phyloP scores from a whole-genome alignment of 164 flowering plant genomes.

The Macadamia integrifolia region DNA sequence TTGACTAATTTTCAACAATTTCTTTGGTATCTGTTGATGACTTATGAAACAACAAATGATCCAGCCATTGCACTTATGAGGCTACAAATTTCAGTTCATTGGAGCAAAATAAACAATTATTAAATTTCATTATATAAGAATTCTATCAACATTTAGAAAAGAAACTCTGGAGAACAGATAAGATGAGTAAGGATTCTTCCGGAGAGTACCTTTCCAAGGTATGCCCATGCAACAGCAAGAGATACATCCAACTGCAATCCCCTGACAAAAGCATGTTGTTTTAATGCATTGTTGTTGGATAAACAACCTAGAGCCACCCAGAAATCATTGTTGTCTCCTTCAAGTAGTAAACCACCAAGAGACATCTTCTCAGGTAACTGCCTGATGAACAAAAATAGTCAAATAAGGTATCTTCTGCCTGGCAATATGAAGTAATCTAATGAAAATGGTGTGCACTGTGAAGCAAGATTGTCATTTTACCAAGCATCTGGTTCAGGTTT shows the following conservation, averaged over 20 bases:
- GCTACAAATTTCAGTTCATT: too few relatives aligned
- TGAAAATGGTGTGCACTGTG: background rate
- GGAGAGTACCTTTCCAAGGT: slow-evolving; percentile 74
- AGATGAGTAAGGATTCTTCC: background rate
- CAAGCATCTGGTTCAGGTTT: slow-evolving; percentile 32
- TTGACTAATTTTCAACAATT: too few relatives aligned
- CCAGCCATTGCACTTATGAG: too few relatives aligned
- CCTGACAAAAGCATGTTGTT: slow-evolving; percentile 86
- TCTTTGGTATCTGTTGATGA: too few relatives aligned
- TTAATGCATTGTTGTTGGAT: slow-evolving; percentile 47
- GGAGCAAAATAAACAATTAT: too few relatives aligned
- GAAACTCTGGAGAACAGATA: background rate
- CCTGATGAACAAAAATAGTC: slow-evolving; percentile 44
- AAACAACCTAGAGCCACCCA: slow-evolving; percentile 89
- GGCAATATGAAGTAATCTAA: background rate
- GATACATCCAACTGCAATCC: slow-evolving; percentile 91
- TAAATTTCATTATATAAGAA: too few relatives aligned
- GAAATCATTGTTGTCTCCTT: slow-evolving; percentile 64
- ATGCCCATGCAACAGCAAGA: slow-evolving; percentile 88
- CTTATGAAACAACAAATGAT: too few relatives aligned
- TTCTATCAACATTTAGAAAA: background rate
- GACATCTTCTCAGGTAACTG: slow-evolving; percentile 83
- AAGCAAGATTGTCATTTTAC: slow-evolving; percentile 26
- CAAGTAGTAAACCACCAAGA: slow-evolving; percentile 78
- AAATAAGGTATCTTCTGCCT: background rate